Evolutionary conservation across 2,329 filamentous ascomycete genomes (phyloP).

Genomic region (Aspergillus eucalypticola): DNA sequence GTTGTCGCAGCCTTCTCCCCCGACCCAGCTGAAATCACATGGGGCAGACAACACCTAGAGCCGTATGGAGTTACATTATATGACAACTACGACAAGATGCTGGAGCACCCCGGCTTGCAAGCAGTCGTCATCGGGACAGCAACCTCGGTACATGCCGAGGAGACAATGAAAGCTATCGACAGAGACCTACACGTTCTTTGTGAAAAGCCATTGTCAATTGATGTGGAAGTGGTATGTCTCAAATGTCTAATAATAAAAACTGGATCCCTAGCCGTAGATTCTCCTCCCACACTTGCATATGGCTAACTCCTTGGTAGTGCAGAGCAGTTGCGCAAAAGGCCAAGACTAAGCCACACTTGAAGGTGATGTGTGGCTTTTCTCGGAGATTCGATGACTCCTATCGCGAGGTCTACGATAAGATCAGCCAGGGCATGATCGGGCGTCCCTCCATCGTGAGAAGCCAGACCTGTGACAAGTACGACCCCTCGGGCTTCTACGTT

Average conservation of each 20-base stretch:
- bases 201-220: constrained; percentile 56
- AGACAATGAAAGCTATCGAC: constrained; percentile 57
- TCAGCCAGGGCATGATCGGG: constrained; percentile 58
- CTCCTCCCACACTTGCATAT: background rate
- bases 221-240: constrained; percentile 55
- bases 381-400: constrained; percentile 67
- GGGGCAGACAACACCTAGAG: constrained; percentile 52
- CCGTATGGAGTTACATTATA: constrained; percentile 55
- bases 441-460: constrained; percentile 60
- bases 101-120: constrained; percentile 54
- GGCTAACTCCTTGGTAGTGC: constrained; percentile 43
- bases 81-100: constrained; percentile 55
- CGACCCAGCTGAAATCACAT: constrained; percentile 46
- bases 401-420: constrained; percentile 57
- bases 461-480: constrained; percentile 66
- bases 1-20: constrained; percentile 51
- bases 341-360: constrained; percentile 56
- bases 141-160: constrained; percentile 57
- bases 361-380: constrained; percentile 68
- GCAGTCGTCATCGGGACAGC: constrained; percentile 57
- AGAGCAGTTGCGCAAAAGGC: constrained; percentile 60
- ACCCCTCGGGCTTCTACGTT: constrained; percentile 66
- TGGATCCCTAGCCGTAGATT: too few relatives aligned
- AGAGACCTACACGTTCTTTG: constrained; percentile 56
- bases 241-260: background rate